Evolutionary conservation across 2,329 filamentous ascomycete genomes (phyloP).

Genomic region (Fusarium sacchari): DNA sequence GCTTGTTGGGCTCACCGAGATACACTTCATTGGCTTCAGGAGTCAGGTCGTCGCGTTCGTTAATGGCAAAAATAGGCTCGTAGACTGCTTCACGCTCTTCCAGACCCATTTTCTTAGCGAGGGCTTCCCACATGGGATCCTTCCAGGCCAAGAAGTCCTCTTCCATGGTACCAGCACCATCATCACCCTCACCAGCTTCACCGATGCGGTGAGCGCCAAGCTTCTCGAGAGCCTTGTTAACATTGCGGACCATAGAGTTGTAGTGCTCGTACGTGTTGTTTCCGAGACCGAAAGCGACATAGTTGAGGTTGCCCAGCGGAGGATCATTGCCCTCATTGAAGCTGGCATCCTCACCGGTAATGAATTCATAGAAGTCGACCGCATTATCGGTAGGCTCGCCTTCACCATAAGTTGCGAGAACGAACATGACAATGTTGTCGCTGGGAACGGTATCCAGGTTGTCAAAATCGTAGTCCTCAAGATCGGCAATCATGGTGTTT

Average conservation of each 20-base stretch:
- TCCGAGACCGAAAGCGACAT: slow-evolving; percentile 93
- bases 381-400: slow-evolving; percentile 99
- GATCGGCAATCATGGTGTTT: slow-evolving; percentile 97
- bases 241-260: slow-evolving; percentile 96
- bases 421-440: slow-evolving; percentile 94
- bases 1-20: slow-evolving; percentile 94
- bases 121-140: slow-evolving; percentile 95
- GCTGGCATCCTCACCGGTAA: slow-evolving; percentile 80
- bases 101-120: slow-evolving; percentile 84
- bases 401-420: slow-evolving; percentile 97
- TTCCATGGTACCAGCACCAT: slow-evolving; percentile 99
- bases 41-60: slow-evolving; percentile 77
- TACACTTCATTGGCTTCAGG: slow-evolving; percentile 85
- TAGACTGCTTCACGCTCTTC: slow-evolving; percentile 97
- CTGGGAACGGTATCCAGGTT: slow-evolving; percentile 88
- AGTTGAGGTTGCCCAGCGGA: slow-evolving; percentile 85
- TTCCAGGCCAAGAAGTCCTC: slow-evolving; percentile 99
- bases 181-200: slow-evolving; percentile 91
- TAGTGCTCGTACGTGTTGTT: slow-evolving; percentile 99
- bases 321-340: slow-evolving; percentile 82
- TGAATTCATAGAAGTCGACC: slow-evolving; percentile 98
- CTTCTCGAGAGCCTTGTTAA: slow-evolving; percentile 82
- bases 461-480: slow-evolving; percentile 98
- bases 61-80: slow-evolving; percentile 88
- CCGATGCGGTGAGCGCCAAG: slow-evolving; percentile 88